phyloP scores from a whole-genome alignment of 352 stramenopile species.

The Hyaloperonospora arabidopsidis region DNA sequence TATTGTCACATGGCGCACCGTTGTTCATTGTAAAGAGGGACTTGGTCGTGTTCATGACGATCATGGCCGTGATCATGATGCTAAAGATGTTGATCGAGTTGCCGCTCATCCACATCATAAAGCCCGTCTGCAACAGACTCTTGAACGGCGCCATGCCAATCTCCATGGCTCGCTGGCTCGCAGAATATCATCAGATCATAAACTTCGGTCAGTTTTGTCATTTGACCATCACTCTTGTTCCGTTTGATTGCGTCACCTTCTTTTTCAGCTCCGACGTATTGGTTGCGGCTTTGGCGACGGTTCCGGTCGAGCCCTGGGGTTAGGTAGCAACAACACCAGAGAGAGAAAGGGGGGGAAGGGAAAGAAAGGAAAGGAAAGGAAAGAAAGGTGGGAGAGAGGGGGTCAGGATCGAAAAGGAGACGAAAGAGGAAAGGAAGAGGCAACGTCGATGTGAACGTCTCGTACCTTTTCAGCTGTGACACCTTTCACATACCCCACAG shows the following conservation, averaged over 20 bases:
- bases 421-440: background rate
- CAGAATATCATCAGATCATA: background rate
- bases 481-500: conserved; percentile 56
- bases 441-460: background rate
- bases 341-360: background rate
- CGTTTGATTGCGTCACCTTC: conserved; percentile 41
- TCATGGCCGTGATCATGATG: conserved; percentile 92
- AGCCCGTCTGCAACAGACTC: conserved; percentile 88
- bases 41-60: conserved; percentile 89
- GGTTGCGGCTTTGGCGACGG: conserved; percentile 51
- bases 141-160: conserved; percentile 87
- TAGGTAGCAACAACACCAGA: background rate
- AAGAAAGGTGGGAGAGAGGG: background rate
- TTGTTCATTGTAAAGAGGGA: conserved; percentile 79
- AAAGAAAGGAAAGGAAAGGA: background rate
- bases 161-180: conserved; percentile 81
- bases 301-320: conserved; percentile 38
- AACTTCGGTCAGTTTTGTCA: too few species aligned
- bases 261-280: conserved; percentile 84
- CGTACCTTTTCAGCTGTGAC: conserved; percentile 51
- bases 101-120: conserved; percentile 96
- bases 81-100: conserved; percentile 93
- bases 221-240: conserved; percentile 8
- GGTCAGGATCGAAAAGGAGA: background rate
- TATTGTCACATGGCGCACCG: conserved; percentile 19